These are phyloP conservation scores for Globisporangium iwayamae DNA, from an alignment of 352 stramenopile genomes.

Conservation along the genomic window DNA sequence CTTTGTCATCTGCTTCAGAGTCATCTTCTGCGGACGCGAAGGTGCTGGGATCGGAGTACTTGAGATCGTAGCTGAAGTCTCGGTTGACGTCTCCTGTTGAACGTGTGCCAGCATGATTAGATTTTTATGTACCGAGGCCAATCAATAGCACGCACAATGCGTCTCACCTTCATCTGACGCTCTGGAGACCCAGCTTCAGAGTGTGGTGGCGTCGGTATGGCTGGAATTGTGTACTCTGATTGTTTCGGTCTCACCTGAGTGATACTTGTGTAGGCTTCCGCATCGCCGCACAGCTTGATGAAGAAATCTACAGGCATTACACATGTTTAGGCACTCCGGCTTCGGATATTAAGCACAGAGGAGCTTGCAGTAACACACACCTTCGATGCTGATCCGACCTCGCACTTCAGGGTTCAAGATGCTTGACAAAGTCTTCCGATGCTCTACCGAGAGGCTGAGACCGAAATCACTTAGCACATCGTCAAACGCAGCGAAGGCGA, in stretches of 20 bases:
- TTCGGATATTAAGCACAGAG: not conserved
- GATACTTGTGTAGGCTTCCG: slow-evolving; percentile 45
- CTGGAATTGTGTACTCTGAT: not conserved
- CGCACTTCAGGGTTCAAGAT: slow-evolving; percentile 51
- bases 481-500: slow-evolving; percentile 63
- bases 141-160: not conserved
- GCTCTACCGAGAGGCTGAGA: slow-evolving; percentile 31
- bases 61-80: slow-evolving; percentile 16
- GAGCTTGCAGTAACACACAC: slow-evolving; percentile 16
- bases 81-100: slow-evolving; percentile 19
- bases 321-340: not conserved
- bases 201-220: slow-evolving; percentile 3
- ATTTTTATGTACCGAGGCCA: not conserved
- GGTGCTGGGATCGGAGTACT: slow-evolving; percentile 26
- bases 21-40: slow-evolving; percentile 42
- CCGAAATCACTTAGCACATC: slow-evolving; percentile 73
- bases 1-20: slow-evolving; percentile 76
- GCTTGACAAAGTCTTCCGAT: slow-evolving; percentile 40
- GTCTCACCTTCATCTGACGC: slow-evolving; percentile 1
- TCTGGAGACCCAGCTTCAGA: slow-evolving; percentile 9
- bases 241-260: slow-evolving; percentile 12
- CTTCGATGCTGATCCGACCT: slow-evolving; percentile 70
- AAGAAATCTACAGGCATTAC: slow-evolving; percentile 53
- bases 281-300: slow-evolving; percentile 64
- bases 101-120: not conserved